These are phyloP conservation scores for Neofusicoccum umdonicola DNA, from an alignment of 2,329 filamentous ascomycete genomes.

Conservation along the genomic window DNA sequence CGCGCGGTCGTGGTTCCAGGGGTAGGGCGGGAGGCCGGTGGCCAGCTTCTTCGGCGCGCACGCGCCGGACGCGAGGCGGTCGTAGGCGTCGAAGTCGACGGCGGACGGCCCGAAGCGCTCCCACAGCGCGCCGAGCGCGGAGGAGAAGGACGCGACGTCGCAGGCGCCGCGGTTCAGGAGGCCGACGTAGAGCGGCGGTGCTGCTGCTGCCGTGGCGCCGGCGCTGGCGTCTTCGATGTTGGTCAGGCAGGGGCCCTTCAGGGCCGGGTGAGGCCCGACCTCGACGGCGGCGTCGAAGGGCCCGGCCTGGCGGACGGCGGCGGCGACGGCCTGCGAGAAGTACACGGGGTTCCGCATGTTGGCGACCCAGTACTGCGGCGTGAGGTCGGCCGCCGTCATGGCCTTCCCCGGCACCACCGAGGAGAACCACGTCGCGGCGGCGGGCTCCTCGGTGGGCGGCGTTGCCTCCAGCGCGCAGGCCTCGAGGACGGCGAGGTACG, in stretches of 20 bases:
- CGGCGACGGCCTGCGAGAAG: constrained; percentile 34
- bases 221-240: constrained; percentile 20
- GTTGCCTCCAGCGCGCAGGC: background rate
- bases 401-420: background rate
- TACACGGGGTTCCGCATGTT: constrained; percentile 48
- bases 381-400: constrained; percentile 20
- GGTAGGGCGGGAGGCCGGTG: constrained; percentile 25
- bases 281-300: constrained; percentile 40
- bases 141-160: constrained; percentile 17
- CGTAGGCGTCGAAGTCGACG: constrained; percentile 26
- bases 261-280: constrained; percentile 47
- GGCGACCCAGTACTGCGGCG: constrained; percentile 42
- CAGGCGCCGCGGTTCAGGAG: constrained; percentile 22
- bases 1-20: constrained; percentile 27
- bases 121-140: constrained; percentile 16
- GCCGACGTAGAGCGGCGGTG: background rate
- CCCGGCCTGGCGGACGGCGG: background rate
- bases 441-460: background rate
- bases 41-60: constrained; percentile 14
- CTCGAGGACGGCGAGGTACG: background rate
- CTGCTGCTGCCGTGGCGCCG: background rate
- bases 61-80: constrained; percentile 15
- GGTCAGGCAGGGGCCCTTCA: constrained; percentile 42
- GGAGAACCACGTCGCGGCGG: background rate
- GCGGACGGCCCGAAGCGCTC: constrained; percentile 15